Base-by-base conservation (phyloP, 1,139 yeast species). In the Lizanozyma gosingica region DNA sequence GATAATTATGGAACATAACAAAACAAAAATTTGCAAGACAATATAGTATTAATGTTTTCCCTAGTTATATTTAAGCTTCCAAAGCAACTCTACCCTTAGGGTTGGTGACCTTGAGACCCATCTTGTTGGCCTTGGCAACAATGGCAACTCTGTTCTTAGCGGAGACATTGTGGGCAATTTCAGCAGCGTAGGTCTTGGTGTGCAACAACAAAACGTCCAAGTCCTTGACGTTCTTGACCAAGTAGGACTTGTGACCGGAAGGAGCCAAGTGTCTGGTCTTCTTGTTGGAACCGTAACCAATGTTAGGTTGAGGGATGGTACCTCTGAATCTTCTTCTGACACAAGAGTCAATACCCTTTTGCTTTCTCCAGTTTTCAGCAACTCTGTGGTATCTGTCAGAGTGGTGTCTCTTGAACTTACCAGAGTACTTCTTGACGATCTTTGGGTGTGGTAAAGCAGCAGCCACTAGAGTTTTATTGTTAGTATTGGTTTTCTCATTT, bases 321-420 rank as follows among this genome's bases (percentile, higher is more conserved):
- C 98, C 98, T 83, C 97, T 87, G 95, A 92, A 94, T 80, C 97
- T 87, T 82, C 97, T 90, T 83, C 97, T 90, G 71, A 90, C 97
- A 78, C 90, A 83, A 62, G 97, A 90, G 81, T 94, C 99, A 68
- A 94, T 94, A 92, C 99, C 99, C 87, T 90, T 92, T 79, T 94
- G 98, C 80, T 92, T 92, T 87, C 99, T 92, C 98, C 98, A 94
- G 82, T 83, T 83, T 77, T 87, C 97, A 64, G 88, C 77, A 60
- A 92, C 97, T 76, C 98, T 90, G 81, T 81, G 81, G 78, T 87
- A 92, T 77, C 97, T 88, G 85, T 94, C 99, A 73, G 97, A 88
- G 81, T 94, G 98, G 74, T 92, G 97, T 80, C 99, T 88, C 92
- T 88, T 92, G 87, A 94, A 94, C 83, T 84, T 84, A 81, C 85